Percentiles rank a stretch among this genome's conserved stretches.
phyloP scores from a whole-genome alignment of 495 filamentous ascomycete species.

The Polyplosphaeria fusca region DNA sequence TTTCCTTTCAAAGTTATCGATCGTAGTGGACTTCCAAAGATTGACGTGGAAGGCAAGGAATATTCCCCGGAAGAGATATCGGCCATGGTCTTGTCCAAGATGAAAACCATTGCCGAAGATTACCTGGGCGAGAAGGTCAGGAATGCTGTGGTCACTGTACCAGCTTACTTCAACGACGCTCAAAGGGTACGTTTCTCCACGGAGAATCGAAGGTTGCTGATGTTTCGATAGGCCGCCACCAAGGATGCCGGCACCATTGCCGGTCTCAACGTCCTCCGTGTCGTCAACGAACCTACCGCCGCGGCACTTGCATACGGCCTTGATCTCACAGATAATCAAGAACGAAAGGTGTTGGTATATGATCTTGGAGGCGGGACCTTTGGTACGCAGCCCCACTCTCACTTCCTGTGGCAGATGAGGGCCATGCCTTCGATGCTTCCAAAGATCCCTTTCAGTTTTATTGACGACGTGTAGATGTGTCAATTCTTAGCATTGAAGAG shows the following conservation, averaged over 20 bases:
- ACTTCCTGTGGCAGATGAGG: no score
- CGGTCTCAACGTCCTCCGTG: slow-evolving; percentile 94
- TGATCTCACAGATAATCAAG: slow-evolving; percentile 37
- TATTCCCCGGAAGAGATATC: slow-evolving; percentile 97
- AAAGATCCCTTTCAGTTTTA: neutral
- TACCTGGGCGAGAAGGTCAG: slow-evolving; percentile 94
- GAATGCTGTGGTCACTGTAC: slow-evolving; percentile 95
- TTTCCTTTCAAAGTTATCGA: slow-evolving; percentile 95
- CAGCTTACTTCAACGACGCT: slow-evolving; percentile 98
- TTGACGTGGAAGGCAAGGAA: slow-evolving; percentile 82
- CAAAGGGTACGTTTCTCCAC: no score
- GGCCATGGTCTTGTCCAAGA: slow-evolving; percentile 96
- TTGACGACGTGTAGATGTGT: slow-evolving; percentile 59
- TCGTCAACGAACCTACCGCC: slow-evolving; percentile 68
- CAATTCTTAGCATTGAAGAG: slow-evolving; percentile 89
- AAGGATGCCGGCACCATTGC: slow-evolving; percentile 97
- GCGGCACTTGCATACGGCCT: slow-evolving; percentile 43
- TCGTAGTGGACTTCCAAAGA: slow-evolving; percentile 75
- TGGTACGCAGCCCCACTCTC: slow-evolving; percentile 37
- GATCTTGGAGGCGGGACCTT: slow-evolving; percentile 99
- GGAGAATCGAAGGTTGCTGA: no score
- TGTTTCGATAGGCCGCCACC: slow-evolving; percentile 93
- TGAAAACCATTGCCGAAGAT: slow-evolving; percentile 93
- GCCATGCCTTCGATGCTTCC: no score
- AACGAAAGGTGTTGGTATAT: slow-evolving; percentile 41